A percentile compares a stretch with the other conserved stretches of the same genome.
phyloP scores from a whole-genome alignment of 2,329 filamentous ascomycete species.

The Trichoderma oligosporum region DNA sequence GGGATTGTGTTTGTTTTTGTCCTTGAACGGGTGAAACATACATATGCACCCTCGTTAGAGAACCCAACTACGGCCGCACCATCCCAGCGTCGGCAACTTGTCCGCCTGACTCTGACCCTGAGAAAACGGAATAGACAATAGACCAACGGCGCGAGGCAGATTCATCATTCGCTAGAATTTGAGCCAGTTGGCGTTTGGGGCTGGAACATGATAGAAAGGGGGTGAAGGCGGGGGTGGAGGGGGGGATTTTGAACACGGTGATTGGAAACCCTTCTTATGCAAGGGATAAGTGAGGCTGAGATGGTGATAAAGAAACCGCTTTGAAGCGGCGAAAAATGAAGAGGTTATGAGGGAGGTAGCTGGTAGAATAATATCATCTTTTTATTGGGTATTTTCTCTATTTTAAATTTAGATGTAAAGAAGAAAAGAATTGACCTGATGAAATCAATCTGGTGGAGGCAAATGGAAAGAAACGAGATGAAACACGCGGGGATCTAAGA shows the following conservation, averaged over 20 bases:
- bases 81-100: not conserved
- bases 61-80: not conserved
- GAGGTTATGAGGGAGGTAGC: not conserved
- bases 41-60: not conserved
- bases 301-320: no score
- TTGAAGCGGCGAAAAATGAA: not conserved
- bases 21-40: not conserved
- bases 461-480: not conserved
- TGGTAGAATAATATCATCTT: not conserved
- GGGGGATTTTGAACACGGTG: not conserved
- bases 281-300: constrained; percentile 1
- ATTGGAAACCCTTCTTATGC: not conserved
- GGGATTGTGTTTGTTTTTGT: not conserved
- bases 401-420: not conserved
- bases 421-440: not conserved
- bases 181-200: not conserved
- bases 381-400: constrained; percentile 1
- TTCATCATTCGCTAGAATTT: not conserved
- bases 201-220: not conserved
- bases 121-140: not conserved
- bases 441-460: not conserved
- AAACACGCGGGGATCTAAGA: not conserved
- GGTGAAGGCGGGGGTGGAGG: not conserved
- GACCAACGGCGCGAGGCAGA: not conserved
- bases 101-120: not conserved